Percentiles rank a stretch among this genome's conserved stretches.
These are phyloP conservation scores for Aureobasidium sp. DNA, from an alignment of 2,329 filamentous ascomycete genomes.

Conservation along the genomic window DNA sequence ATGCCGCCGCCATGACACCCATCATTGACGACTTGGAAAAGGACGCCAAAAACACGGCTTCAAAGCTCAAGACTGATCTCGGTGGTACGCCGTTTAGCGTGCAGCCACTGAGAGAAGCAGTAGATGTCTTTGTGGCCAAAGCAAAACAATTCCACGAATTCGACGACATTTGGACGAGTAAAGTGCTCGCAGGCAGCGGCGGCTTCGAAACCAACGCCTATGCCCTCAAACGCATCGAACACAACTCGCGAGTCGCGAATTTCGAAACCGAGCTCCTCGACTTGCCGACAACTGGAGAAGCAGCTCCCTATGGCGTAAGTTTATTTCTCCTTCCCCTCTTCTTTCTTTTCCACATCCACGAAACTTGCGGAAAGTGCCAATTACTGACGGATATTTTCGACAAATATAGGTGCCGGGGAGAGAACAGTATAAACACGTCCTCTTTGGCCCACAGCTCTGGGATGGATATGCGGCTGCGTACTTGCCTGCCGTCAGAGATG, in stretches of 20 bases:
- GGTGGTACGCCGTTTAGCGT: constrained; percentile 42
- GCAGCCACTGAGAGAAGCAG: constrained; percentile 56
- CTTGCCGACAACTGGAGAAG: constrained; percentile 48
- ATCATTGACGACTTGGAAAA: constrained; percentile 62
- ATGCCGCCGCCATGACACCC: constrained; percentile 56
- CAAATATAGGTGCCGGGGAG: constrained; percentile 64
- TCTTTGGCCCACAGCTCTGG: constrained; percentile 80
- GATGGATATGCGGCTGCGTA: constrained; percentile 59
- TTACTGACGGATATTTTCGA: background rate
- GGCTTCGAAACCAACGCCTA: constrained; percentile 70
- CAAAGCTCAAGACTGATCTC: constrained; percentile 16
- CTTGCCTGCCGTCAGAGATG: constrained; percentile 82
- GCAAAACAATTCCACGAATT: constrained; percentile 64
- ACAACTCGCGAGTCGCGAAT: constrained; percentile 69
- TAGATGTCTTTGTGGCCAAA: constrained; percentile 52
- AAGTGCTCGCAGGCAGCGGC: constrained; percentile 57
- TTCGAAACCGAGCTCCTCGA: constrained; percentile 85
- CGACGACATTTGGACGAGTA: constrained; percentile 69
- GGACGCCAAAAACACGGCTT: constrained; percentile 46
- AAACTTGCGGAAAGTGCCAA: background rate
- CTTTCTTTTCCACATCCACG: background rate
- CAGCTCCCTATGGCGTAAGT: constrained; percentile 57
- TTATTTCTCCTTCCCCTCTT: background rate
- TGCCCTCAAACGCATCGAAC: constrained; percentile 60
- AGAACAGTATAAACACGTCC: constrained; percentile 86